Evolutionary conservation across 2,329 filamentous ascomycete genomes (phyloP).

Genomic region (Bipolaris cookei): DNA sequence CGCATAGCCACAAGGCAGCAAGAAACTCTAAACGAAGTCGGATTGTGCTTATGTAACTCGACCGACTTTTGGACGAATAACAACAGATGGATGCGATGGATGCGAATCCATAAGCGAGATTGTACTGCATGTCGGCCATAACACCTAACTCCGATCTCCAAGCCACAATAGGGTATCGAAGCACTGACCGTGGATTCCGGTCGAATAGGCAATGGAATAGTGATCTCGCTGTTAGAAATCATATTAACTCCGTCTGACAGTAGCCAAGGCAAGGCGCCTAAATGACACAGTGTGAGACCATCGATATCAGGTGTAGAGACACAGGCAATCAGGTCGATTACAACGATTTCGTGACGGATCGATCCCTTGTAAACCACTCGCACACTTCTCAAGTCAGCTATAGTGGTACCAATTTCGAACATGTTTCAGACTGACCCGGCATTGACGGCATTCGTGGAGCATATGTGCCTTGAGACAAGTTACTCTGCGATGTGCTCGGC

Average conservation of each 20-base stretch:
- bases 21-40: too few species aligned
- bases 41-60: not conserved
- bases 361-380: not conserved
- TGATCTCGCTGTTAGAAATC: too few species aligned
- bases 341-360: not conserved
- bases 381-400: conserved; percentile 2
- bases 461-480: conserved; percentile 1
- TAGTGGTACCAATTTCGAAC: conserved; percentile 3
- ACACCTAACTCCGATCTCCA: conserved; percentile 6
- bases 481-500: not conserved
- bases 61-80: not conserved
- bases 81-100: not conserved
- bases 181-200: not conserved
- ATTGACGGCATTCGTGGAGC: conserved; percentile 12
- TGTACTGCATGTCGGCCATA: not conserved
- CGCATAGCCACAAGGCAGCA: too few species aligned
- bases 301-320: not conserved
- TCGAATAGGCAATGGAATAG: not conserved
- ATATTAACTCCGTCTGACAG: not conserved
- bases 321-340: not conserved
- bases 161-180: not conserved
- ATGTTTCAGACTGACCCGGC: conserved; percentile 14
- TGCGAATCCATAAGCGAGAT: not conserved
- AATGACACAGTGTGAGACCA: not conserved
- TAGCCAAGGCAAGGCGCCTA: not conserved